These are phyloP conservation scores for Agaricus sinodeliciosus DNA, from an alignment of 768 basidiomycete genomes.

Conservation along the genomic window DNA sequence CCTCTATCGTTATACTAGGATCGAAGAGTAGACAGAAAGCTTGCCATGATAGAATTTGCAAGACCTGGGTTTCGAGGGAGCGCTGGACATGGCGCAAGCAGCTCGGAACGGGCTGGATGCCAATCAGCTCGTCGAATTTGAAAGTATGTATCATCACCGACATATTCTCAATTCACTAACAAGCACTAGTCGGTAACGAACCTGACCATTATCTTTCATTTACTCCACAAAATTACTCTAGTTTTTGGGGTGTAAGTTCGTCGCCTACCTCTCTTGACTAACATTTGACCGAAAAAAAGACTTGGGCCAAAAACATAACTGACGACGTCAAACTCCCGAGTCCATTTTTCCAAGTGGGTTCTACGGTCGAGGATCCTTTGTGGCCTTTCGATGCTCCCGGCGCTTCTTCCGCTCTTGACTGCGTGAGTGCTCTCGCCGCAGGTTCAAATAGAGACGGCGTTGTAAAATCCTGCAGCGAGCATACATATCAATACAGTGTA, in stretches of 20 bases:
- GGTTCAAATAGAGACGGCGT: constrained; percentile 35
- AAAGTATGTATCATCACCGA: constrained; percentile 29
- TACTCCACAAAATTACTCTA: constrained; percentile 36
- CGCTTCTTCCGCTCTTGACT: constrained; percentile 38
- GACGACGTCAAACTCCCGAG: constrained; percentile 16
- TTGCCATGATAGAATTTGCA: constrained; percentile 32
- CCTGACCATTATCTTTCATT: constrained; percentile 43
- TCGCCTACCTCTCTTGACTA: not conserved
- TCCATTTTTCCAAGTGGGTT: constrained; percentile 43
- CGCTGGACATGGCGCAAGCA: constrained; percentile 36
- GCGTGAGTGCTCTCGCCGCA: constrained; percentile 41
- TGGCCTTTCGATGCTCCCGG: constrained; percentile 42
- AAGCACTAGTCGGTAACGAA: constrained; percentile 42
- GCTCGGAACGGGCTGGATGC: constrained; percentile 29
- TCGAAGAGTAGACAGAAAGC: not conserved
- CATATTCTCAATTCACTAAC: not conserved
- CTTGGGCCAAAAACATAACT: constrained; percentile 45
- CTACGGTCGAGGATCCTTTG: constrained; percentile 42
- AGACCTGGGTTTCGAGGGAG: constrained; percentile 34
- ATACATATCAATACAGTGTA: constrained; percentile 49
- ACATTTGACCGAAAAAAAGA: constrained; percentile 18
- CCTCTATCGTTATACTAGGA: not conserved
- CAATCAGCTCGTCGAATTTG: constrained; percentile 34
- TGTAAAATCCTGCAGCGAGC: constrained; percentile 45
- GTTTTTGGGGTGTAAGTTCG: constrained; percentile 35